Evolutionary conservation across 495 filamentous ascomycete genomes (phyloP).

Genomic region (Penicillium argentinense): DNA sequence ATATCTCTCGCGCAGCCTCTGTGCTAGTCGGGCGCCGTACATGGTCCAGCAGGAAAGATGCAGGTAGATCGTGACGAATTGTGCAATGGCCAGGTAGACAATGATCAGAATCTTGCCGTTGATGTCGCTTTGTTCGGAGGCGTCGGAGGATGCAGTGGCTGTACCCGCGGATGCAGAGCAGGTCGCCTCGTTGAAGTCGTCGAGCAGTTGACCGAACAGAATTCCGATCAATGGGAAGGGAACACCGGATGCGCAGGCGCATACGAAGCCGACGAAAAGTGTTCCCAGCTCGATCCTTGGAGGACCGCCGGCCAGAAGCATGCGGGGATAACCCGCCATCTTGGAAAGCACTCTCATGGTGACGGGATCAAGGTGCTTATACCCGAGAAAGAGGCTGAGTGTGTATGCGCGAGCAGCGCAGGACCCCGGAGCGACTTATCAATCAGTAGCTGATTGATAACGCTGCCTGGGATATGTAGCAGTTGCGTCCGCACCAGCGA

Average conservation of each 20-base stretch:
- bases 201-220: constrained; percentile 65
- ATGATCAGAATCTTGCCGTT: constrained; percentile 60
- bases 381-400: constrained; percentile 1
- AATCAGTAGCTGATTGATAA: constrained; percentile 5
- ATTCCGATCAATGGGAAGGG: constrained; percentile 69
- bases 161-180: constrained; percentile 39
- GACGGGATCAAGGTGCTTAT: constrained; percentile 9
- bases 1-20: constrained; percentile 60
- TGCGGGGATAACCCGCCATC: constrained; percentile 38
- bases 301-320: constrained; percentile 40
- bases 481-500: background rate
- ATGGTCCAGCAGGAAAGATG: constrained; percentile 58
- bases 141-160: constrained; percentile 12
- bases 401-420: no score
- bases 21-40: constrained; percentile 59
- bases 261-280: constrained; percentile 41
- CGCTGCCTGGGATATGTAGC: background rate
- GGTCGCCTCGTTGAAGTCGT: constrained; percentile 62
- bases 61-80: constrained; percentile 59
- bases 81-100: constrained; percentile 62
- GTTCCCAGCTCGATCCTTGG: constrained; percentile 18
- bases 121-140: constrained; percentile 42
- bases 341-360: constrained; percentile 32
- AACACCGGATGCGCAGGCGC: constrained; percentile 61
- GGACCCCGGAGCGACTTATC: no score